Evolutionary conservation across 179 eudicot genomes (phyloP), one percentile per base, ranked within the genome.

Genomic region (Actinidia polygama): DNA sequence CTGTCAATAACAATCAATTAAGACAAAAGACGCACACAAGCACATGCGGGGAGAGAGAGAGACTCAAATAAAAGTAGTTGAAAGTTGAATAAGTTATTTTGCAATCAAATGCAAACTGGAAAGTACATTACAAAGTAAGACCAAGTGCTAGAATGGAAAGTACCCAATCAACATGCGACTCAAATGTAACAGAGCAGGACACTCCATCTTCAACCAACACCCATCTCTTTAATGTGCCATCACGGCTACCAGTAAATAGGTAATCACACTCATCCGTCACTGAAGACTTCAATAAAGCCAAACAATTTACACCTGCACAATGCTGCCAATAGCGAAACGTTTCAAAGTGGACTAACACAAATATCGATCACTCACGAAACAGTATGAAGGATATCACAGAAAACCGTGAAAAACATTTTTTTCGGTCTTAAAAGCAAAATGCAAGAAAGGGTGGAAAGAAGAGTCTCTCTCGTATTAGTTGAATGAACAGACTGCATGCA

Each of bases 151-250:
- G 66, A 81, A 79, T 26, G 67, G 80, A 67, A 47, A 50, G 62
- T 94, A 97, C 99, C 98, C 99, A 97, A 81, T 97, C 98, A 54
- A 97, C 92, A 89, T 97, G 99, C 10, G 99, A 94, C 92, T 97
- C 99, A 88, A 95, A 97, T 72, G 98, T 97, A 83, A 95, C 87
- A 47, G 99, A 92, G 89, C 90, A 97, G 57, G 91, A 86, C 75
- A 96, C 93, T 81, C 86, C 82, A 79, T 93, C 92, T 83, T 92
- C 96, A 82, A 86, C 87, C 84, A 97, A 81, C 61, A 90, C 85
- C 99, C 98, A 97, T 90, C 98, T 93, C 89, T 94, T 97, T 84
- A 94, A 84, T 80, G 98, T 97, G 80, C 99, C 94, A 84, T 97
- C 99, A 86, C 99, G 98, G 82, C 98, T 92, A 61, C 99, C 99